These are phyloP conservation scores for Allomyces macrogynus DNA, from an alignment of 192 early-diverging fungal species.

Conservation along the genomic window DNA sequence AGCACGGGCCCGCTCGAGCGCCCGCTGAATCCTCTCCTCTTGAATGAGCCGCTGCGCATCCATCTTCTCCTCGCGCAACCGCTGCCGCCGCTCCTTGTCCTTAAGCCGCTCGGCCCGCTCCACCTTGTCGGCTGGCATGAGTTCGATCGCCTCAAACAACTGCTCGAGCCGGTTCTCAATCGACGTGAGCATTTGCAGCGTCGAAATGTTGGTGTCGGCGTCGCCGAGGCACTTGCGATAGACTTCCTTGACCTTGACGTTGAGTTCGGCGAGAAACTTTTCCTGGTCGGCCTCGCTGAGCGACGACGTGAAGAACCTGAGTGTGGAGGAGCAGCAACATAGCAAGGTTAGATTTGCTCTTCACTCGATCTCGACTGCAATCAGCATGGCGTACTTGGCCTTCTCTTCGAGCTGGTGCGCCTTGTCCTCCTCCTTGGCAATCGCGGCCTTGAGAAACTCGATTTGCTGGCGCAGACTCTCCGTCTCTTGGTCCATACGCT, in stretches of 20 bases:
- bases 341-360: too few relatives aligned
- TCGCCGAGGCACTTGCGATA: constrained; percentile 33
- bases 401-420: constrained; percentile 29
- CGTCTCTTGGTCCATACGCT: constrained; percentile 31
- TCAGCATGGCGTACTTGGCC: constrained; percentile 14
- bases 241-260: constrained; percentile 35
- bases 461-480: constrained; percentile 30
- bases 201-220: constrained; percentile 28
- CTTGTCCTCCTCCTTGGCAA: constrained; percentile 32
- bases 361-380: too few relatives aligned
- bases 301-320: constrained; percentile 22
- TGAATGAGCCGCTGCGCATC: constrained; percentile 26
- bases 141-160: constrained; percentile 34
- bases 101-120: constrained; percentile 41
- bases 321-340: too few relatives aligned
- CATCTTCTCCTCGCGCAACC: constrained; percentile 34
- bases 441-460: constrained; percentile 27
- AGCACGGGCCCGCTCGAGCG: constrained; percentile 32
- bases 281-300: constrained; percentile 27
- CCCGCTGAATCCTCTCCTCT: constrained; percentile 32
- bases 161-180: constrained; percentile 39
- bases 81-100: constrained; percentile 33
- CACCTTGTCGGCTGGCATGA: constrained; percentile 36
- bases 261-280: constrained; percentile 27
- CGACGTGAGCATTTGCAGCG: constrained; percentile 31